A percentile compares a stretch with the other conserved stretches of the same genome.
These are phyloP conservation scores for Persicaria maculosa DNA, from an alignment of 148 eudicot genomes.

Conservation along the genomic window DNA sequence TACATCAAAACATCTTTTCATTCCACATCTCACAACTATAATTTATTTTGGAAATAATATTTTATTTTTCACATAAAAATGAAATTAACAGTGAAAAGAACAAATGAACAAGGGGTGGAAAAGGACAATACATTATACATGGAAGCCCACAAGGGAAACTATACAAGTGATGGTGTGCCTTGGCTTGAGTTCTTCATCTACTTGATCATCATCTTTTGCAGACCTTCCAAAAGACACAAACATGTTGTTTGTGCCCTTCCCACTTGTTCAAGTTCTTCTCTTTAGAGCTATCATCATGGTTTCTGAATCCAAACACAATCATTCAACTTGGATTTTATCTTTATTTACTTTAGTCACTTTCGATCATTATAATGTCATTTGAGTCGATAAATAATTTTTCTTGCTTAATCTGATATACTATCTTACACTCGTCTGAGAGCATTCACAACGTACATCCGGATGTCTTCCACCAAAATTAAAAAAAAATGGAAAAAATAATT, in stretches of 20 bases:
- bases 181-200: background rate
- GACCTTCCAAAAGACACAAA: background rate
- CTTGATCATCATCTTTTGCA: conserved; percentile 1
- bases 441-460: too few relatives aligned
- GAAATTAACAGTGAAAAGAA: too few relatives aligned
- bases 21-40: too few relatives aligned
- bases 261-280: background rate
- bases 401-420: too few relatives aligned
- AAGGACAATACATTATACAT: background rate
- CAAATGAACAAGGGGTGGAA: background rate
- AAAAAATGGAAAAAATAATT: too few relatives aligned
- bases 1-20: too few relatives aligned
- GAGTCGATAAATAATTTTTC: too few relatives aligned
- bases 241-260: background rate
- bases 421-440: too few relatives aligned
- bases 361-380: too few relatives aligned
- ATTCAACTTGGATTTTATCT: background rate
- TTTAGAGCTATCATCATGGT: background rate
- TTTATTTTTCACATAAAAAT: too few relatives aligned
- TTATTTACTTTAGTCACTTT: background rate
- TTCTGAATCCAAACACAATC: background rate
- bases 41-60: too few relatives aligned
- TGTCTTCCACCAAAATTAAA: too few relatives aligned
- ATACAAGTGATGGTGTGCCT: background rate
- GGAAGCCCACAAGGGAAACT: background rate